Base-by-base conservation (phyloP, 2,329 filamentous ascomycete genomes). In the Pseudocercospora crystallina region DNA sequence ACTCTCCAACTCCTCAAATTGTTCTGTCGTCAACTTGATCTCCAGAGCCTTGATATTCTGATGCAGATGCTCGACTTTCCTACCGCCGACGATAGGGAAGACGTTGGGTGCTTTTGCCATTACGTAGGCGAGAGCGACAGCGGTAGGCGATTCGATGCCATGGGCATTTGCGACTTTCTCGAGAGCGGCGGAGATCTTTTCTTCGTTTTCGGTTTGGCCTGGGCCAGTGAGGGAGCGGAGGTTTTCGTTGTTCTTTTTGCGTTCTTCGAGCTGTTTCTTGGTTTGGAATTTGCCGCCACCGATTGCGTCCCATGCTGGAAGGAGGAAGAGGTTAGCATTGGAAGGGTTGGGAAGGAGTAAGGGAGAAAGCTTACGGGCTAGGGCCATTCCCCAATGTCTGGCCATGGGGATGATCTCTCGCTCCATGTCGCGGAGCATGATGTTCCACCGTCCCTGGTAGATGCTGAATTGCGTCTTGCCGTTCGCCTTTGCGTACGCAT, bases 1-100 rank as follows among this genome's bases (percentile, higher is more conserved):
- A 5, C 63, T 71, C 53, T 90, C 86, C 51, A 90, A 83, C 59
- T 83, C 78, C 33, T 80, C 69, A 20, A 91, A 80, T 37, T 91
- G 84, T 52, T 85, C 76, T 0, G 74, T 65, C 0, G 72, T 78
- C 32, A 91, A 71, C 47, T 77, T 71, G 36, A 90, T 71, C 1
- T 73, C 76, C 33, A 91, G 73, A 0, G 85, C 84, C 61, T 85
- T 80, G 57, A 90, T 85, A 61, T 89, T 90, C 50, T 76, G 77
- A 63, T 84, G 80, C 35, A 91, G 71, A 64, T 90, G 86, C 43
- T 85, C 81, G 8, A 87, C 68, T 60, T 83, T 89, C 9, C 86
- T 78, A 0, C 84, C 84, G 9, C 87, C 86, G 4, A 89, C 75
- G 83, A 61, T 88, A 82, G 0, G 85, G 80, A 58, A 60, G 0